Evolutionary conservation across 345 rosid species (phyloP), one percentile per base, ranked within the genome.

Genomic region (Hibiscus tridactylites): DNA sequence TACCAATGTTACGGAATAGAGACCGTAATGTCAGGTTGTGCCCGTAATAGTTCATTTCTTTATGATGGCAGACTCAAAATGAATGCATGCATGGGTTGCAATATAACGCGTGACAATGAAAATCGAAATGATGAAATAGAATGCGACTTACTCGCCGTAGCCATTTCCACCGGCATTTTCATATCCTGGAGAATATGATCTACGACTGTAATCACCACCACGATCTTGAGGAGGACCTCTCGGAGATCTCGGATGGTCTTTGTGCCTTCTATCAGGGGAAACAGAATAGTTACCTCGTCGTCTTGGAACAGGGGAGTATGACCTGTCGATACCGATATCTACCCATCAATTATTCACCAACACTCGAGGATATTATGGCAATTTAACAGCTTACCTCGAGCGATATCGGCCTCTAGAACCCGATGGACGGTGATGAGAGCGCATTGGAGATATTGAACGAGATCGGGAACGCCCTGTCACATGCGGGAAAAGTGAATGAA

Each of bases 221-320:
- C 83, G 81, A 50, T 87, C 98, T 33, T 80, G 84, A 62, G 97
- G 91, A 85, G 86, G 88, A 73, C 87, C 91, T 69, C 91, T 83
- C 8, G 95, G 92, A 68, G 93, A 92, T 65, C 89, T 75, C 16
- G 88, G 86, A 74, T 77, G 88, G 68, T 82, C 90, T 11, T 75
- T 86, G 15, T 84, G 85, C 80, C 88, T 89, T 79, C 96, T 82
- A 71, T 75, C 78, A 16, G 99, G 97, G 33, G 99, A 92, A 76
- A 75, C 77, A 66, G 97, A 89, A 80, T 88, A 85, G 74, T 85
- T 83, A 52, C 73, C 89, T 46, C 78, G 84, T 69, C 82, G 77
- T 70, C 92, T 89, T 28, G 88, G 86, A 47, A 76, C 86, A 42
- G 99, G 97, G 74, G 99, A 92, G 73, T 88, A 88, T 50, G 97